Percentiles rank a stretch among this genome's conserved stretches.
Evolutionary conservation across 164 flowering plant genomes (phyloP).

Genomic region (Stephania japonica): DNA sequence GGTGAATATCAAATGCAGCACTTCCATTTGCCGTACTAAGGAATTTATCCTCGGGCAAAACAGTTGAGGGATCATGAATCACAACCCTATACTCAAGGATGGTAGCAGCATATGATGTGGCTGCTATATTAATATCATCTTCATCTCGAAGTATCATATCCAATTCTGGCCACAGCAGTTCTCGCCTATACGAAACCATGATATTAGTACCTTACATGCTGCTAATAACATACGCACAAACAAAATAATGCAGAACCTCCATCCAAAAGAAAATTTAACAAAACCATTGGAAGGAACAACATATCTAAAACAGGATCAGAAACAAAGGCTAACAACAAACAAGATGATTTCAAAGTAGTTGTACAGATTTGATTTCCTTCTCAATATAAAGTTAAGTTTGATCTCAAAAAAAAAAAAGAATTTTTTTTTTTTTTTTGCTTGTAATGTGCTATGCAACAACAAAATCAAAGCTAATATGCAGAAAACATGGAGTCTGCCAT

Average conservation of each 20-base stretch:
- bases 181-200: conserved; percentile 43
- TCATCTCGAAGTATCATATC: conserved; percentile 65
- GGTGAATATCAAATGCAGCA: conserved; percentile 58
- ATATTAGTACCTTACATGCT: not conserved
- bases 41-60: conserved; percentile 23
- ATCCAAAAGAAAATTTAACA: not conserved
- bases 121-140: conserved; percentile 42
- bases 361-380: too few relatives aligned
- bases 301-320: not conserved
- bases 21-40: conserved; percentile 24
- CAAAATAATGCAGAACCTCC: not conserved
- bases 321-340: not conserved
- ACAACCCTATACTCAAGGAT: conserved; percentile 72
- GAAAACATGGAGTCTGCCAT: too few relatives aligned
- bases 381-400: too few relatives aligned
- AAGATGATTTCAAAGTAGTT: not conserved
- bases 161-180: conserved; percentile 74
- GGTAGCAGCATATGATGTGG: conserved; percentile 79
- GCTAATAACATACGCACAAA: not conserved
- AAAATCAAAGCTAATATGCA: not conserved
- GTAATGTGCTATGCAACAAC: too few relatives aligned
- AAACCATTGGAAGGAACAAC: not conserved
- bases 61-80: conserved; percentile 38
- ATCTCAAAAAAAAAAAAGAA: too few relatives aligned
- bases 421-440: too few relatives aligned